Base-by-base conservation (phyloP, 1,139 yeast species). In the Diutina rugosa region DNA sequence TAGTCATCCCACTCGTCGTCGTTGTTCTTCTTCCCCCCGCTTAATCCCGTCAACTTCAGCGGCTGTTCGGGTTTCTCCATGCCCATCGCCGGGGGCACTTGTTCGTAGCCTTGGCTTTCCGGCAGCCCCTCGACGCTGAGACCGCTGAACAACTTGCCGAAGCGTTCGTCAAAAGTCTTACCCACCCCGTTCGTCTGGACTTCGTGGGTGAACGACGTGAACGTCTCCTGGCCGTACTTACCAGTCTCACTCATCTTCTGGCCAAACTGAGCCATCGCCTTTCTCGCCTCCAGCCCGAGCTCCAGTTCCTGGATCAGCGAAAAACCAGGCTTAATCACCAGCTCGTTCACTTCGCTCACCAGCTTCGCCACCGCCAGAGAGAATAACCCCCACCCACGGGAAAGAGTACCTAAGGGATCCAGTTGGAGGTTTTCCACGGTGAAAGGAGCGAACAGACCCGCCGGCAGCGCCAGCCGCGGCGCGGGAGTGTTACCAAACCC, bases 181-280 rank as follows among this genome's bases (percentile, higher is more conserved):
- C 63, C 71, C 60, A 66, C 65, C 38, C 71, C 76, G 58, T 67
- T 69, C 58, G 63, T 69, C 62, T 71, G 70, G 48, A 70, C 60
- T 57, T 76, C 81, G 56, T 76, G 70, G 7, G 91, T 85, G 64
- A 85, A 82, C 30, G 74, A 74, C 62, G 79, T 81, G 70, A 85
- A 84, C 10, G 87, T 85, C 63, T 85, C 81, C 60, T 75, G 78
- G 4, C 87, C 87, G 64, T 82, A 85, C 61, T 78, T 80, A 46
- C 96, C 90, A 0, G 97, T 90, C 64, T 90, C 95, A 67, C 87
- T 95, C 77, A 91, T 87, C 66, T 84, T 89, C 68, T 88, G 95
- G 54, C 97, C 97, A 73, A 91, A 93, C 72, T 93, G 98, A 59
- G 90, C 86, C 81, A 95, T 88, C 32, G 98, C 99, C 64, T 89